phyloP scores from a whole-genome alignment of 2,329 filamentous ascomycete genomes.

The Cyanodermella asteris region DNA sequence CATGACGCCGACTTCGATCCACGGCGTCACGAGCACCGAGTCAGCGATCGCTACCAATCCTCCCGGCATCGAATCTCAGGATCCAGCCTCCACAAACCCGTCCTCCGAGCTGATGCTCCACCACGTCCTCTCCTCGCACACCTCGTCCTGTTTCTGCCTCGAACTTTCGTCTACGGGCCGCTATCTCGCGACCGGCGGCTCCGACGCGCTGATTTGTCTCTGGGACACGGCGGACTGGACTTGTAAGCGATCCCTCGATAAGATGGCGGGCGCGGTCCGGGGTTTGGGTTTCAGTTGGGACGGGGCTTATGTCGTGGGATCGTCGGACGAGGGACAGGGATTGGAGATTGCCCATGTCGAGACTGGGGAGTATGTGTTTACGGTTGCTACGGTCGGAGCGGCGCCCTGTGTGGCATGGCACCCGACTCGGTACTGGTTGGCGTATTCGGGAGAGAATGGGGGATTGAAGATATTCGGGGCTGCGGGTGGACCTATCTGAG shows the following conservation, averaged over 20 bases:
- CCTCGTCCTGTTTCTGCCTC: constrained; percentile 24
- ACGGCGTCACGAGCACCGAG: too few relatives aligned
- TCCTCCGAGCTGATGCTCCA: constrained; percentile 14
- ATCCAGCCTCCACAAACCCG: constrained; percentile 22
- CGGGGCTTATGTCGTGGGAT: constrained; percentile 24
- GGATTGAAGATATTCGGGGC: constrained; percentile 27
- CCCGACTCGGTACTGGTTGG: constrained; percentile 26
- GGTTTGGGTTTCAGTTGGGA: constrained; percentile 29
- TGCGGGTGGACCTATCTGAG: constrained; percentile 19
- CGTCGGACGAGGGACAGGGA: constrained; percentile 23
- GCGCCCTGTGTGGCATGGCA: constrained; percentile 26
- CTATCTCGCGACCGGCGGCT: constrained; percentile 26
- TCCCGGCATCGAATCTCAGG: too few relatives aligned
- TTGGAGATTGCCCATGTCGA: constrained; percentile 28
- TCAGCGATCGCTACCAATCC: too few relatives aligned
- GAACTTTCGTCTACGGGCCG: constrained; percentile 24
- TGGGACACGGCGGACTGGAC: constrained; percentile 31
- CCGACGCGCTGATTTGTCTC: constrained; percentile 26
- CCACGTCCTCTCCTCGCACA: constrained; percentile 26
- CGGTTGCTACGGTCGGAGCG: constrained; percentile 17
- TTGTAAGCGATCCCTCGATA: constrained; percentile 24
- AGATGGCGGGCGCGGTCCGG: constrained; percentile 22
- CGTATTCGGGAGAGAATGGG: constrained; percentile 21
- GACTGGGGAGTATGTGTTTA: constrained; percentile 25
- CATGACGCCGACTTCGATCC: constrained; percentile 18